phyloP scores from a whole-genome alignment of 805 yeast genomes.

The Nakazawaea ishiwadae region DNA sequence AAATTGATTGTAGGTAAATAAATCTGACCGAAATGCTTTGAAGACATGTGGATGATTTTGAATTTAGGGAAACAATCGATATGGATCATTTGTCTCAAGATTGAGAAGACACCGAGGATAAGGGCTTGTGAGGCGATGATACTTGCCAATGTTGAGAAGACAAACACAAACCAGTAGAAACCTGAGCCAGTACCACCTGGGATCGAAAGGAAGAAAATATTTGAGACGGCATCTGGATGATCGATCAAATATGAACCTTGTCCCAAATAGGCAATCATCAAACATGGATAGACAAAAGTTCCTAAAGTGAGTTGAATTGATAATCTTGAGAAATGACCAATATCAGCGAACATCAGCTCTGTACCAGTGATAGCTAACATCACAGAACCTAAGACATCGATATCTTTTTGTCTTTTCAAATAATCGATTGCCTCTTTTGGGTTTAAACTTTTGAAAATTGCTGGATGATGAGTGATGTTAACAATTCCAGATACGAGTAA shows the following conservation, averaged over 20 bases:
- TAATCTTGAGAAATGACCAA: constrained; percentile 48
- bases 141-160: constrained; percentile 48
- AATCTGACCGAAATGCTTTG: constrained; percentile 41
- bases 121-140: constrained; percentile 60
- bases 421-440: constrained; percentile 49
- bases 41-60: constrained; percentile 40
- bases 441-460: constrained; percentile 41
- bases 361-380: constrained; percentile 55
- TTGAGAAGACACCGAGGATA: constrained; percentile 50
- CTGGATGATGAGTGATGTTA: constrained; percentile 38
- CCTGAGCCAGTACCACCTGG: constrained; percentile 44
- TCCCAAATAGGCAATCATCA: constrained; percentile 51
- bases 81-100: constrained; percentile 46
- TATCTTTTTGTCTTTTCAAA: constrained; percentile 30
- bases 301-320: constrained; percentile 46
- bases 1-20: constrained; percentile 49
- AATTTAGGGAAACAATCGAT: constrained; percentile 52
- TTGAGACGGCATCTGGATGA: constrained; percentile 34
- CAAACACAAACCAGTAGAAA: constrained; percentile 48
- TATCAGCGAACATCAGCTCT: constrained; percentile 63
- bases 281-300: constrained; percentile 44
- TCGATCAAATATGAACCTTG: constrained; percentile 46
- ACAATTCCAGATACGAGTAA: constrained; percentile 41
- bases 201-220: constrained; percentile 43
- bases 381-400: constrained; percentile 43